Percentiles rank a stretch among this genome's conserved stretches.
These are phyloP conservation scores for Erysiphe pulchra DNA, from an alignment of 2,329 filamentous ascomycete species.

Conservation along the genomic window DNA sequence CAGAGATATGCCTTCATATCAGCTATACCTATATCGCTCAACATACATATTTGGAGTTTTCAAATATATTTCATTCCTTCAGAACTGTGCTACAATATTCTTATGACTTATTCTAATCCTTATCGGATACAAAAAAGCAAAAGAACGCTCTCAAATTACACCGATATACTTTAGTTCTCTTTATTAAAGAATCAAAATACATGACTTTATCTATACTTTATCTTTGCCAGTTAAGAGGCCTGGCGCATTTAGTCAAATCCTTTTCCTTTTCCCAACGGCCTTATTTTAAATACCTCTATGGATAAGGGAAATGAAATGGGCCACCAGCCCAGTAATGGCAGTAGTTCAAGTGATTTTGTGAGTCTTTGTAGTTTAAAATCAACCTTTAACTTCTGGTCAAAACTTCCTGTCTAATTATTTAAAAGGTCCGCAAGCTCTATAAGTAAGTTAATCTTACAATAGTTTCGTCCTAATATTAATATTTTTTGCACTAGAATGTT, in stretches of 20 bases:
- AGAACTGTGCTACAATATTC: too few relatives aligned
- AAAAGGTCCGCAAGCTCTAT: slow-evolving; percentile 87
- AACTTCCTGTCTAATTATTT: slow-evolving; percentile 4
- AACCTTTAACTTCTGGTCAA: neutral
- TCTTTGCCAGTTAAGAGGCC: neutral
- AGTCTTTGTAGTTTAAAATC: slow-evolving; percentile 19
- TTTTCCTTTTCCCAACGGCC: neutral
- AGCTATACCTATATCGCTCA: too few relatives aligned
- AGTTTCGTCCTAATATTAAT: slow-evolving; percentile 4
- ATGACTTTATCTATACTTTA: neutral
- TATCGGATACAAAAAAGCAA: neutral
- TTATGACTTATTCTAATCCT: neutral
- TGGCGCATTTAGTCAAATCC: neutral
- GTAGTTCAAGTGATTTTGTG: slow-evolving; percentile 86
- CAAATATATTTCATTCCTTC: too few relatives aligned
- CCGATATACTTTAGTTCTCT: neutral
- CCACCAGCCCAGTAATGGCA: slow-evolving; percentile 21
- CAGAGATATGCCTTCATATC: too few relatives aligned
- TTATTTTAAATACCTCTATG: slow-evolving; percentile 1
- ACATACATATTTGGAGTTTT: too few relatives aligned
- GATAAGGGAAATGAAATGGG: slow-evolving; percentile 13
- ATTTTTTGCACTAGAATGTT: slow-evolving; percentile 45
- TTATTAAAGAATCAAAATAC: neutral
- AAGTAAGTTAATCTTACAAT: slow-evolving; percentile 35
- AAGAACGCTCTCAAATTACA: neutral